Percentiles rank a stretch among this genome's conserved stretches.
Evolutionary conservation across 2,329 filamentous ascomycete species (phyloP).

Genomic region (Xylariaceae sp.): DNA sequence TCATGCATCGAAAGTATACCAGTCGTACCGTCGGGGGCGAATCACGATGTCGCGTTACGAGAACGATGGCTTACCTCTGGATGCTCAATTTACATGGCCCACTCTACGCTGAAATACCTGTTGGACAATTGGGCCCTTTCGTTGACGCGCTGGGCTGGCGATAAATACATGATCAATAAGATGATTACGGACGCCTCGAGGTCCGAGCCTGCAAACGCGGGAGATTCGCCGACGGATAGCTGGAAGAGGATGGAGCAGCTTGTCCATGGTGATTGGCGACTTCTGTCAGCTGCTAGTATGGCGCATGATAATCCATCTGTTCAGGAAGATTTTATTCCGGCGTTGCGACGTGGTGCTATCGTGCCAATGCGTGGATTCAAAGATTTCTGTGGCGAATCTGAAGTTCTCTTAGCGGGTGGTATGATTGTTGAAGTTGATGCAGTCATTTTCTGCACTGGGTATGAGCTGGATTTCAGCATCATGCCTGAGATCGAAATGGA

Average conservation of each 20-base stretch:
- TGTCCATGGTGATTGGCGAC: conserved; percentile 18
- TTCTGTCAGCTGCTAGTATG: conserved; percentile 19
- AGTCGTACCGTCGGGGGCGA: conserved; percentile 18
- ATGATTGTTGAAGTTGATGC: conserved; percentile 18
- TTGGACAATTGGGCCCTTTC: conserved; percentile 18
- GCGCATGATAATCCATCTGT: conserved; percentile 18
- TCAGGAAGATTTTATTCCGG: conserved; percentile 23
- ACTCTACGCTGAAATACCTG: conserved; percentile 21
- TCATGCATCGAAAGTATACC: conserved; percentile 18
- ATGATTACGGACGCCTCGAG: conserved; percentile 22
- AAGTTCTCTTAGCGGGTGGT: conserved; percentile 17
- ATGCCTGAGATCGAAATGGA: conserved; percentile 26
- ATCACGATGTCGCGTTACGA: conserved; percentile 18
- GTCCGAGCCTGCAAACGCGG: conserved; percentile 7
- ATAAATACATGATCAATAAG: conserved; percentile 17
- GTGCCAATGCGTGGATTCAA: conserved; percentile 18
- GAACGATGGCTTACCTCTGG: conserved; percentile 18
- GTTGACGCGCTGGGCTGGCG: conserved; percentile 12
- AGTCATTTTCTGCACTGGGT: conserved; percentile 25
- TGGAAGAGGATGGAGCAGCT: conserved; percentile 8
- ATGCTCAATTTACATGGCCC: conserved; percentile 18
- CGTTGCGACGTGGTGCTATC: conserved; percentile 14
- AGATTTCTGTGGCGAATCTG: conserved; percentile 15
- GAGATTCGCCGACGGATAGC: conserved; percentile 4
- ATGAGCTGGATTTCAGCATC: conserved; percentile 20